Evolutionary conservation across 257 asterid genomes (phyloP), one percentile per base, ranked within the genome.

Genomic region (Handroanthus guayacan): DNA sequence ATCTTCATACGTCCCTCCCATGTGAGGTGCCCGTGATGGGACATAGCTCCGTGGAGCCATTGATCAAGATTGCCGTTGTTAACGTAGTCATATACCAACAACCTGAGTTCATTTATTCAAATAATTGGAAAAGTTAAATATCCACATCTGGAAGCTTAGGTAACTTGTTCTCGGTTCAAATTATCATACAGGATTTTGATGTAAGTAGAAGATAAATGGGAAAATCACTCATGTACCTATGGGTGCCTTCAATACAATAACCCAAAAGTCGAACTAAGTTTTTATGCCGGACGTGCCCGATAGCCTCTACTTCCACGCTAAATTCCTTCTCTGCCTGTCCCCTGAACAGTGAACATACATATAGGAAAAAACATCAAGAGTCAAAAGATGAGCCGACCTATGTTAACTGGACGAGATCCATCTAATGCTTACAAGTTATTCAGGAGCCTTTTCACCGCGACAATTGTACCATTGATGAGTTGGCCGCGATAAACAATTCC

Each of bases 291-390:
- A 91, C 97, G 80, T 91, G 97, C 37, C 98, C 97, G 39, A 93
- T 93, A 67, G 96, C 98, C 82, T 91, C 97, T 36, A 93, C 98
- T 85, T 93, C 98, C 64, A 91, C 98, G 54, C 89, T 82, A 71
- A 93, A 93, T 70, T 93, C 98, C 82, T 89, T 93, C 84, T 93
- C 98, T 25, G 98, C 98, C 70, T 93, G 98, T 3, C 98, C 98
- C 57, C 98, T 93, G 54, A 69, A 80, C 1, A 62, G n/a, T n/a
- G n/a, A n/a, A n/a, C 13, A n/a, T 3, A 51, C 0, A 51, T 5
- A n/a, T 4, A 14, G 3, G 2, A 5, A 47, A 54, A 6, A 69
- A 72, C 10, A 45, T 52, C 9, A 60, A 69, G 62, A 5, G 51
- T 55, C 8, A 18, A 41, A 3, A 45, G 6, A 2, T 37, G 43